Conservation (phyloP, 164 flowering plant genomes). For the Brasenia schreberi region DNA sequence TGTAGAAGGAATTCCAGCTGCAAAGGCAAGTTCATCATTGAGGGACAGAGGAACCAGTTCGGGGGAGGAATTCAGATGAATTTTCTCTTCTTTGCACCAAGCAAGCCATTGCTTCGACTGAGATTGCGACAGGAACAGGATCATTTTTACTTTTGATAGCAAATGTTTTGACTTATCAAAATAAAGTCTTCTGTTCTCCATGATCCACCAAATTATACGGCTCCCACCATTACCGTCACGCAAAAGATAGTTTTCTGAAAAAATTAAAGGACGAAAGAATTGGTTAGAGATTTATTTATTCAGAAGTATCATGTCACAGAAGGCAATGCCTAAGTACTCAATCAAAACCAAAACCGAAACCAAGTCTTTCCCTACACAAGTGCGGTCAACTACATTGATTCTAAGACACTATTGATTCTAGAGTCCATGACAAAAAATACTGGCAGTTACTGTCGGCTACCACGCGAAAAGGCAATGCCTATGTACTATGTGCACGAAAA, state of each 20-base stretch:
- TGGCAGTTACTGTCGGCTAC: no score
- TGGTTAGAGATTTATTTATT: neutral
- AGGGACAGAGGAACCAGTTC: slow-evolving; percentile 72
- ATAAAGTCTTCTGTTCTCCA: slow-evolving; percentile 90
- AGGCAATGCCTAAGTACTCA: neutral
- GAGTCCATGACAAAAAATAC: no score
- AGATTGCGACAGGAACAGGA: slow-evolving; percentile 64
- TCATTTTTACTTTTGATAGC: slow-evolving; percentile 63
- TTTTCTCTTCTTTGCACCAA: slow-evolving; percentile 89
- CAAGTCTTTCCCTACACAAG: no score
- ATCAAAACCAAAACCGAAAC: no score
- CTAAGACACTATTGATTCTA: no score
- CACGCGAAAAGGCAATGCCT: no score
- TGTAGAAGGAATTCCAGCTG: slow-evolving; percentile 70
- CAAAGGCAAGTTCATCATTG: slow-evolving; percentile 94
- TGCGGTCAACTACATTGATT: no score
- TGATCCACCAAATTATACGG: slow-evolving; percentile 97
- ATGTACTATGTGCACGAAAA: no score
- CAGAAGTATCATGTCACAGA: neutral
- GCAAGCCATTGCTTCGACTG: slow-evolving; percentile 86
- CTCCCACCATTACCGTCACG: slow-evolving; percentile 61
- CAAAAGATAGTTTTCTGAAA: slow-evolving; percentile 68
- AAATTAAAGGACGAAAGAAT: slow-evolving; percentile 2
- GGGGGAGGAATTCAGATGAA: slow-evolving; percentile 48
- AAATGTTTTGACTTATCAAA: slow-evolving; percentile 71